Conservation (phyloP, 768 basidiomycete species). For the Russula virescens region DNA sequence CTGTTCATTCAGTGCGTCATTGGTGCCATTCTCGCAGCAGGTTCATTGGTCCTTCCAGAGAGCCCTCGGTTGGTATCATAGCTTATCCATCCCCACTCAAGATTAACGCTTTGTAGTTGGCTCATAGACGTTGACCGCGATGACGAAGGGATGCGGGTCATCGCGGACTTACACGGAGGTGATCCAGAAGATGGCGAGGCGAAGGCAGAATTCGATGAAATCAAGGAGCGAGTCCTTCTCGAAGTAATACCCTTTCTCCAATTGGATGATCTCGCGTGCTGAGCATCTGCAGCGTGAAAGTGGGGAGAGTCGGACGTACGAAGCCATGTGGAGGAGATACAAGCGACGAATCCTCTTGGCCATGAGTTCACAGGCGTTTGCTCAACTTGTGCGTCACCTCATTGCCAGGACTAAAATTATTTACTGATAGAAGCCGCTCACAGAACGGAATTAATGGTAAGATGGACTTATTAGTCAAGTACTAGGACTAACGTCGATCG, state of each 20-base stretch:
- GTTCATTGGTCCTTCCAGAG: conserved; percentile 83
- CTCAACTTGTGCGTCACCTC: conserved; percentile 67
- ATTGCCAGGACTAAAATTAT: neutral
- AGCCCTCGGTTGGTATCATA: conserved; percentile 62
- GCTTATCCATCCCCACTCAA: neutral
- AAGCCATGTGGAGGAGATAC: conserved; percentile 81
- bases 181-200: conserved; percentile 62
- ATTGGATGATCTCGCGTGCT: neutral
- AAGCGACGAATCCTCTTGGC: conserved; percentile 84
- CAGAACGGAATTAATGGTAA: conserved; percentile 93
- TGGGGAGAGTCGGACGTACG: conserved; percentile 71
- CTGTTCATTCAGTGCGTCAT: conserved; percentile 86
- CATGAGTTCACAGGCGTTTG: conserved; percentile 94
- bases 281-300: conserved; percentile 52
- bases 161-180: conserved; percentile 86
- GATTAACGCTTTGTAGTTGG: conserved; percentile 47
- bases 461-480: conserved; percentile 22
- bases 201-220: conserved; percentile 81
- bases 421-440: neutral
- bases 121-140: conserved; percentile 85
- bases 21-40: conserved; percentile 69
- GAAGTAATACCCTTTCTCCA: conserved; percentile 45
- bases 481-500: conserved; percentile 1
- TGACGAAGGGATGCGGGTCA: conserved; percentile 74
- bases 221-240: conserved; percentile 69